phyloP scores from a whole-genome alignment of 768 basidiomycete species.

The Gautieria morchelliformis region DNA sequence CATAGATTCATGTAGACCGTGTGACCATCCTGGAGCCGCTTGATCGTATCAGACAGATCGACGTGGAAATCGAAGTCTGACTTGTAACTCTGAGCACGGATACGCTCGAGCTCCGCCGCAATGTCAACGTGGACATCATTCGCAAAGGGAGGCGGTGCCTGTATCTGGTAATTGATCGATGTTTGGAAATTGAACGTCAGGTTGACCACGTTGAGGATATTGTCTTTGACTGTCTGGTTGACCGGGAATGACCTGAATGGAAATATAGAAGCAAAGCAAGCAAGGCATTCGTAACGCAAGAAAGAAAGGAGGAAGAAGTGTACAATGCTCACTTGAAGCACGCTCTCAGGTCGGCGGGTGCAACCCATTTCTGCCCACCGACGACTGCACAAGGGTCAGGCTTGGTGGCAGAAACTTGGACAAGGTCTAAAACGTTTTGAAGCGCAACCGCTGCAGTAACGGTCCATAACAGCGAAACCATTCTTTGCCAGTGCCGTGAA shows the following conservation, averaged over 20 bases:
- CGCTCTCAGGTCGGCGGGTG: slow-evolving; percentile 39
- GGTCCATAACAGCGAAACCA: background rate
- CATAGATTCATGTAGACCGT: slow-evolving; percentile 46
- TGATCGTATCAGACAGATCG: slow-evolving; percentile 43
- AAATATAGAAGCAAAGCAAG: background rate
- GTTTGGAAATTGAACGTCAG: slow-evolving; percentile 53
- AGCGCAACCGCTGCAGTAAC: background rate
- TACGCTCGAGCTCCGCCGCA: slow-evolving; percentile 37
- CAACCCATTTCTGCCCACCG: slow-evolving; percentile 45
- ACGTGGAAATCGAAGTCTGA: slow-evolving; percentile 50
- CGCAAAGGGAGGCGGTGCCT: slow-evolving; percentile 43
- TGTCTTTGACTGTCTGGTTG: slow-evolving; percentile 36
- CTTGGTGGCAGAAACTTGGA: background rate
- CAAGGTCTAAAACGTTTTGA: background rate
- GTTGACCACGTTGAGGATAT: slow-evolving; percentile 49
- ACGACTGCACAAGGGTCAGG: slow-evolving; percentile 43
- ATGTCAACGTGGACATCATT: slow-evolving; percentile 50
- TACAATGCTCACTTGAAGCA: slow-evolving; percentile 28
- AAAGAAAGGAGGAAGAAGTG: too few relatives aligned
- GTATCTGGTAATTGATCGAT: slow-evolving; percentile 49
- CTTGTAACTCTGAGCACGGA: slow-evolving; percentile 31
- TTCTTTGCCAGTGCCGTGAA: background rate
- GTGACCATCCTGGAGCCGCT: slow-evolving; percentile 50
- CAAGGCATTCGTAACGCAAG: background rate
- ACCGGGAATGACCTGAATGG: slow-evolving; percentile 31